Evolutionary conservation across 2,329 filamentous ascomycete genomes (phyloP).

Genomic region (Paraphaeosphaeria minitans): DNA sequence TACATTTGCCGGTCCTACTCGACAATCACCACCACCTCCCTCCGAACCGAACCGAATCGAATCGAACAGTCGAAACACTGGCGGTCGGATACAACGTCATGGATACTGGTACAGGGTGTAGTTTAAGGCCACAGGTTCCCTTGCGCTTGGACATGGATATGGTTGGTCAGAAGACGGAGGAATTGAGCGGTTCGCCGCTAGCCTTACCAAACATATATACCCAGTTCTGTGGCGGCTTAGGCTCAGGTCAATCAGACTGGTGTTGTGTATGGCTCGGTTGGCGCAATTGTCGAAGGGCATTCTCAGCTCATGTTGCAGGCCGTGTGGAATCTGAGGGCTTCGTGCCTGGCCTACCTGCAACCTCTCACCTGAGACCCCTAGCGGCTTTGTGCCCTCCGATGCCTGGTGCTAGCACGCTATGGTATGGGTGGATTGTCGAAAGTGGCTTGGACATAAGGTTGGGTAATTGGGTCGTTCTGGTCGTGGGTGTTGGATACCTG

Average conservation of each 20-base stretch:
- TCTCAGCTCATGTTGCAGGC: slow-evolving; percentile 7
- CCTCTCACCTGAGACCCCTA: neutral
- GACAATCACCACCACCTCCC: neutral
- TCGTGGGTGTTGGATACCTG: neutral
- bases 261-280: neutral
- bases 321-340: slow-evolving; percentile 7
- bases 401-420: slow-evolving; percentile 3
- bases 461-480: neutral
- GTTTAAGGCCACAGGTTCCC: slow-evolving; percentile 16
- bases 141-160: slow-evolving; percentile 5
- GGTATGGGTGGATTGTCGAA: neutral
- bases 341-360: slow-evolving; percentile 13
- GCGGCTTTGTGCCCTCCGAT: neutral
- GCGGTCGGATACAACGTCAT: slow-evolving; percentile 13
- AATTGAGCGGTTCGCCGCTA: slow-evolving; percentile 5
- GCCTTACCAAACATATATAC: neutral
- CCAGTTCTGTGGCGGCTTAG: slow-evolving; percentile 5
- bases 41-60: too few relatives aligned
- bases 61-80: slow-evolving; percentile 15
- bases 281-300: neutral
- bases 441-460: neutral
- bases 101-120: slow-evolving; percentile 15
- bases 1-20: slow-evolving; percentile 1
- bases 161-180: slow-evolving; percentile 3
- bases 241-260: neutral